phyloP scores from a whole-genome alignment of 2,329 filamentous ascomycete genomes.

The Xylaria sp. region DNA sequence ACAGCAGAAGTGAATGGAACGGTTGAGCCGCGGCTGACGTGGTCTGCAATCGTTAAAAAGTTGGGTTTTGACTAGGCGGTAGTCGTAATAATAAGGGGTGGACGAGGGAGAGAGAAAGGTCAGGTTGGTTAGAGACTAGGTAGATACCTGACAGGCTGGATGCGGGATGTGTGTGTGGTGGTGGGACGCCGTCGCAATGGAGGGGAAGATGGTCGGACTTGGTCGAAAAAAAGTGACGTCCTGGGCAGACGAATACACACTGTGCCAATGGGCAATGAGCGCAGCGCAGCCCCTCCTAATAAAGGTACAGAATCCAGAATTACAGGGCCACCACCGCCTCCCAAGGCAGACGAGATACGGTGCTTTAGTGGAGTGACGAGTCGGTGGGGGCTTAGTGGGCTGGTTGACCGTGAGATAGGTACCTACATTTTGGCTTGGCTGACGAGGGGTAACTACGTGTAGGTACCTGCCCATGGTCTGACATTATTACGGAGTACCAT shows the following conservation, averaged over 20 bases:
- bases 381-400: constrained; percentile 29
- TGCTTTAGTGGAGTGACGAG: constrained; percentile 33
- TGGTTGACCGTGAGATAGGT: constrained; percentile 29
- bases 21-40: constrained; percentile 35
- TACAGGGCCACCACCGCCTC: neutral
- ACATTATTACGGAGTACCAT: neutral
- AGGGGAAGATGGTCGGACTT: constrained; percentile 47
- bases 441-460: constrained; percentile 30
- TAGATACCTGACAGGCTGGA: constrained; percentile 38
- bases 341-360: constrained; percentile 24
- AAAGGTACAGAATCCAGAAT: neutral
- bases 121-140: constrained; percentile 33
- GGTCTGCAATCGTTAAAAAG: constrained; percentile 33
- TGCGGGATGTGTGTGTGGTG: constrained; percentile 47
- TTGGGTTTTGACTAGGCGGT: constrained; percentile 36
- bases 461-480: constrained; percentile 6
- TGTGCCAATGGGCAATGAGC: constrained; percentile 14
- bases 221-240: constrained; percentile 40
- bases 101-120: constrained; percentile 42
- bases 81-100: constrained; percentile 28
- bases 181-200: constrained; percentile 50
- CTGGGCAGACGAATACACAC: constrained; percentile 15
- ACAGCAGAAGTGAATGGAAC: constrained; percentile 35
- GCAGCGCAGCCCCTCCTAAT: neutral
- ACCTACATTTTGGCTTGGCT: constrained; percentile 25